These are phyloP conservation scores for Lactifluus pinguis DNA, from an alignment of 768 basidiomycete genomes.

Conservation along the genomic window DNA sequence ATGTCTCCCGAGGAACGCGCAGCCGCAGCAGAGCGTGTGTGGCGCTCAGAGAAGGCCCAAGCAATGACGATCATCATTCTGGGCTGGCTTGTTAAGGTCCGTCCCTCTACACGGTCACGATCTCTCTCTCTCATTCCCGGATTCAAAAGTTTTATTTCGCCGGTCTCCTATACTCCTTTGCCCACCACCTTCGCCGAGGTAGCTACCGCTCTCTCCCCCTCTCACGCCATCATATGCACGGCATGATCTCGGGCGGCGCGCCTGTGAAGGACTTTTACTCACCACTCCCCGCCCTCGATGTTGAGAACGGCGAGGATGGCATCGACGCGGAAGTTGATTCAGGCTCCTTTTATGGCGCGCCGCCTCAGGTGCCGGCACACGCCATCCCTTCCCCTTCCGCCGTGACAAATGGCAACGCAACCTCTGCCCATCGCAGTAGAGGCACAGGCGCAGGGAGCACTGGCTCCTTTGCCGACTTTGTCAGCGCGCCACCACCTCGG, in stretches of 20 bases:
- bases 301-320: slow-evolving; percentile 27
- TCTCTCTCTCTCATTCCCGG: background rate
- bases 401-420: background rate
- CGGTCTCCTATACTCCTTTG: slow-evolving; percentile 85
- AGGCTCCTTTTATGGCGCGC: slow-evolving; percentile 29
- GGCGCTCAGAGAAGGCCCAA: slow-evolving; percentile 83
- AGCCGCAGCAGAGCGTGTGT: slow-evolving; percentile 69
- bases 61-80: slow-evolving; percentile 68
- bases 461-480: slow-evolving; percentile 50
- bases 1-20: slow-evolving; percentile 60
- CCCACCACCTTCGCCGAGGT: slow-evolving; percentile 78
- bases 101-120: slow-evolving; percentile 20
- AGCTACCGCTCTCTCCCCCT: slow-evolving; percentile 77
- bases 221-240: slow-evolving; percentile 18
- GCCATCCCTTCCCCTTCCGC: slow-evolving; percentile 26
- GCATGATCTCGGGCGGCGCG: background rate
- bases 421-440: slow-evolving; percentile 26
- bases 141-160: slow-evolving; percentile 77
- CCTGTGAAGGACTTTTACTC: slow-evolving; percentile 27
- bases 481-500: slow-evolving; percentile 40
- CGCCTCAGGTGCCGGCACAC: slow-evolving; percentile 43
- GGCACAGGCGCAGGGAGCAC: slow-evolving; percentile 25
- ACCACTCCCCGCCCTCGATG: slow-evolving; percentile 26
- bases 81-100: slow-evolving; percentile 90
- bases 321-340: slow-evolving; percentile 58